Percentiles rank a stretch among this genome's conserved stretches.
Evolutionary conservation across 2,329 filamentous ascomycete genomes (phyloP).

Genomic region (Juglanconis juglandina): DNA sequence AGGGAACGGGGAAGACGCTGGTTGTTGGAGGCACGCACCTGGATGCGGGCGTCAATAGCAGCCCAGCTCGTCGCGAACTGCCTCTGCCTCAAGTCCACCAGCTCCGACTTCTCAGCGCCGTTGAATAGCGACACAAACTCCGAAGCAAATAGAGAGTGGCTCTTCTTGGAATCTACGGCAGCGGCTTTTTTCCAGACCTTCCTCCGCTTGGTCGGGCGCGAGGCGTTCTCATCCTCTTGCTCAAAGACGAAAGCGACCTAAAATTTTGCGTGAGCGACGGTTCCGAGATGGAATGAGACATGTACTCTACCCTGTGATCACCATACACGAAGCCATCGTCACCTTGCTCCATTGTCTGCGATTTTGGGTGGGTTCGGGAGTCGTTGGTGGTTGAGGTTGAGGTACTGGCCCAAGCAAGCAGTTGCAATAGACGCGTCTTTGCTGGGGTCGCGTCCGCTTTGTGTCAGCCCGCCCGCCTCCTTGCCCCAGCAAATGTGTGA

Average conservation of each 20-base stretch:
- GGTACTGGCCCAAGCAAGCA: neutral
- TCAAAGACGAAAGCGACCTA: conserved; percentile 63
- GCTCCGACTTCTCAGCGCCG: conserved; percentile 48
- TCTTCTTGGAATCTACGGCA: conserved; percentile 13
- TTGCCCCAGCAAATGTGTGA: neutral
- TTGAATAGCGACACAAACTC: conserved; percentile 52
- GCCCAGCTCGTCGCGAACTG: conserved; percentile 64
- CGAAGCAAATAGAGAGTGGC: conserved; percentile 17
- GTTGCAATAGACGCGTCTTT: neutral
- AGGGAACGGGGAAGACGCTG: neutral
- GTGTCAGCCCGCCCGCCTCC: no score
- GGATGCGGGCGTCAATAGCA: conserved; percentile 59
- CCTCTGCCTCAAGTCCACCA: conserved; percentile 51
- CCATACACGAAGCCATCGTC: conserved; percentile 32
- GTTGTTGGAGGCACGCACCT: conserved; percentile 36
- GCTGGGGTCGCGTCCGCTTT: neutral
- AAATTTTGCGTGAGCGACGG: neutral
- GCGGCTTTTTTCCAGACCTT: conserved; percentile 43
- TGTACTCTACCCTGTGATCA: conserved; percentile 40
- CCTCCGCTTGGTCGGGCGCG: conserved; percentile 54
- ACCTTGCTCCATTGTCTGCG: conserved; percentile 7
- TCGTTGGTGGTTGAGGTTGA: neutral
- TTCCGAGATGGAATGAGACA: neutral
- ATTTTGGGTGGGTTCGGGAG: neutral
- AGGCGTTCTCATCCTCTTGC: conserved; percentile 39